These are phyloP conservation scores for Leishmania aethiopica DNA, from an alignment of 208 protist genomes.

Conservation along the genomic window DNA sequence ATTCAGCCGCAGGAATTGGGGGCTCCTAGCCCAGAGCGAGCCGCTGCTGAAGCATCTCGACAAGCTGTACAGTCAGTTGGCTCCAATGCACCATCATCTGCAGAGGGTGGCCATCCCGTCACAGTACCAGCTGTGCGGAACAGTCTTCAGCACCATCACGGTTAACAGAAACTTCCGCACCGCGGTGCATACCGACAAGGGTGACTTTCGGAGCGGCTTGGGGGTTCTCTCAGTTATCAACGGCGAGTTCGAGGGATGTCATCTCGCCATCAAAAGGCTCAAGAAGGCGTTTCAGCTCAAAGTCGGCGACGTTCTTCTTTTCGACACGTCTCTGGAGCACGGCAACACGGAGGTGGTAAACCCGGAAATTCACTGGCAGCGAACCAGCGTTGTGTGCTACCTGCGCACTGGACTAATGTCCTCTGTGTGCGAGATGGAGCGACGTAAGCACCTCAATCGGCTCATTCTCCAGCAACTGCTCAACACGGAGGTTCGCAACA, in stretches of 20 bases:
- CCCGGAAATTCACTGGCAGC: slow-evolving; percentile 48
- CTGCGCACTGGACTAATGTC: slow-evolving; percentile 84
- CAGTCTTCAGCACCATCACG: slow-evolving; percentile 91
- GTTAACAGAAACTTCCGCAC: slow-evolving; percentile 92
- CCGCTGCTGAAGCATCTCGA: slow-evolving; percentile 61
- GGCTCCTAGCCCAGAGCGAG: slow-evolving; percentile 45
- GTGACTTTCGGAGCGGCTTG: slow-evolving; percentile 87
- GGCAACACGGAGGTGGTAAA: slow-evolving; percentile 87
- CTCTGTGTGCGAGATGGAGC: slow-evolving; percentile 74
- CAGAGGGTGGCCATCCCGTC: slow-evolving; percentile 78
- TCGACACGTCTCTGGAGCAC: slow-evolving; percentile 89
- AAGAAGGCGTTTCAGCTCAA: slow-evolving; percentile 73
- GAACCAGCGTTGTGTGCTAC: slow-evolving; percentile 88
- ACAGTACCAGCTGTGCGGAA: slow-evolving; percentile 74
- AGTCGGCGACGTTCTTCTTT: slow-evolving; percentile 88
- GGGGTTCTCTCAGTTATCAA: slow-evolving; percentile 81
- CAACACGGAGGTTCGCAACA: slow-evolving; percentile 25
- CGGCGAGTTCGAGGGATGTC: slow-evolving; percentile 86
- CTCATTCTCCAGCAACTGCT: slow-evolving; percentile 38
- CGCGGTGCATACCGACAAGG: slow-evolving; percentile 85
- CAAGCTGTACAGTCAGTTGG: slow-evolving; percentile 67
- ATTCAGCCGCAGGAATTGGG: slow-evolving; percentile 78
- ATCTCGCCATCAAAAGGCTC: slow-evolving; percentile 82
- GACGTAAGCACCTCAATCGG: slow-evolving; percentile 58
- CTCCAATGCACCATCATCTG: slow-evolving; percentile 73